phyloP scores from a whole-genome alignment of 352 stramenopile genomes.

The Pythium periplocum region DNA sequence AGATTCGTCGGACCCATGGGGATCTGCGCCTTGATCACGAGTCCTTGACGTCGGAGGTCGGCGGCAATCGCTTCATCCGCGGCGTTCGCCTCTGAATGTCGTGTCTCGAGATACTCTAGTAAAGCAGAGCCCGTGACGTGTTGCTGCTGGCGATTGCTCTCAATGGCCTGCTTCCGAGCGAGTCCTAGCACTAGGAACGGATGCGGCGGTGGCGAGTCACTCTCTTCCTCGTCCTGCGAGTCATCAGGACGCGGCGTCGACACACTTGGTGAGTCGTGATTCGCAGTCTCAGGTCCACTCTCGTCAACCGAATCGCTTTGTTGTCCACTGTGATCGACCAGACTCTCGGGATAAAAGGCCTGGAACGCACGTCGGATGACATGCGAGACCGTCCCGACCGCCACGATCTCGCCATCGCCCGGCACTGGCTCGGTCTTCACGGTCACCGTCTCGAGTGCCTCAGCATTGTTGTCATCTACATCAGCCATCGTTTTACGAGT shows the following conservation, averaged over 20 bases:
- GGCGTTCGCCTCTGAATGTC: constrained; percentile 32
- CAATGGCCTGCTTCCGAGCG: constrained; percentile 32
- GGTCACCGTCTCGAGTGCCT: too few species aligned
- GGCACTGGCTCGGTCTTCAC: too few species aligned
- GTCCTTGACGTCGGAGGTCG: constrained; percentile 39
- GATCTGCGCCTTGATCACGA: constrained; percentile 74
- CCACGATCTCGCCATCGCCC: constrained; percentile 36
- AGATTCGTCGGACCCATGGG: constrained; percentile 62
- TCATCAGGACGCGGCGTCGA: neutral
- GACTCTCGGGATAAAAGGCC: constrained; percentile 31
- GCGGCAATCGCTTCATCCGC: constrained; percentile 37
- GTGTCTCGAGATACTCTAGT: constrained; percentile 44
- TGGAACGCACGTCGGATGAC: constrained; percentile 72
- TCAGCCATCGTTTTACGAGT: constrained; percentile 1
- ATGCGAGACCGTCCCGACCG: constrained; percentile 63
- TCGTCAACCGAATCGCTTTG: neutral
- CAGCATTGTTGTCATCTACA: neutral
- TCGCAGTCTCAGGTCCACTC: neutral
- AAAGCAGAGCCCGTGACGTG: constrained; percentile 26
- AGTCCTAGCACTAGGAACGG: constrained; percentile 32
- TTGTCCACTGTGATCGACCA: neutral
- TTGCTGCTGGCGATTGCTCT: constrained; percentile 21
- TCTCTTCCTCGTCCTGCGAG: neutral
- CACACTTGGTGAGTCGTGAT: neutral
- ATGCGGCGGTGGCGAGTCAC: constrained; percentile 6